These are phyloP conservation scores for Magnaporthiopsis rhizophila DNA, from an alignment of 2,329 filamentous ascomycete species.

Conservation along the genomic window DNA sequence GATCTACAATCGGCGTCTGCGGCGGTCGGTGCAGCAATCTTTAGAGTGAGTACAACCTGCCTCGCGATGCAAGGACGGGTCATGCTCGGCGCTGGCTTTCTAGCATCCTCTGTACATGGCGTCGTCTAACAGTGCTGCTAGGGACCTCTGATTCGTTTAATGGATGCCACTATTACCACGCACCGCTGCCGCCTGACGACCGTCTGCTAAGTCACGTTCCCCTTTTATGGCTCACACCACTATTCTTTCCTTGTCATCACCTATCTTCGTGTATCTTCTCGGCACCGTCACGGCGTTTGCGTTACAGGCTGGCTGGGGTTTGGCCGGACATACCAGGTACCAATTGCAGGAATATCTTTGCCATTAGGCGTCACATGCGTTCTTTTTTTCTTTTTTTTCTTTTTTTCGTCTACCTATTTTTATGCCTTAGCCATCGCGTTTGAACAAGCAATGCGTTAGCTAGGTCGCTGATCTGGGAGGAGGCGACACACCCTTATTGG, in stretches of 20 bases:
- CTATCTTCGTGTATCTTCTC: not conserved
- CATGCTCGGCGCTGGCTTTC: not conserved
- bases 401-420: not conserved
- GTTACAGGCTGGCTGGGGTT: not conserved
- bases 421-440: not conserved
- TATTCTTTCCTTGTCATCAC: not conserved
- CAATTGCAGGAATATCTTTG: not conserved
- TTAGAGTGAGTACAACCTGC: slow-evolving; percentile 44
- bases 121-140: not conserved
- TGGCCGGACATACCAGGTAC: not conserved
- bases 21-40: slow-evolving; percentile 66
- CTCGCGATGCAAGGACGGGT: not conserved
- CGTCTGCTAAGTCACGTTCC: not conserved
- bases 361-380: not conserved
- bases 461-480: not conserved
- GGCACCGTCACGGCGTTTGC: not conserved
- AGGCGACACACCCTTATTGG: not conserved
- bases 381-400: not conserved
- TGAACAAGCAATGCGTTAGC: not conserved
- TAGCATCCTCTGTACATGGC: not conserved
- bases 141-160: not conserved
- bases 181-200: no score
- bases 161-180: not conserved
- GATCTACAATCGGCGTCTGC: slow-evolving; percentile 71
- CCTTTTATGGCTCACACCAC: not conserved